Base-by-base conservation (phyloP, 345 rosid genomes). In the Tarenaya hassleriana region DNA sequence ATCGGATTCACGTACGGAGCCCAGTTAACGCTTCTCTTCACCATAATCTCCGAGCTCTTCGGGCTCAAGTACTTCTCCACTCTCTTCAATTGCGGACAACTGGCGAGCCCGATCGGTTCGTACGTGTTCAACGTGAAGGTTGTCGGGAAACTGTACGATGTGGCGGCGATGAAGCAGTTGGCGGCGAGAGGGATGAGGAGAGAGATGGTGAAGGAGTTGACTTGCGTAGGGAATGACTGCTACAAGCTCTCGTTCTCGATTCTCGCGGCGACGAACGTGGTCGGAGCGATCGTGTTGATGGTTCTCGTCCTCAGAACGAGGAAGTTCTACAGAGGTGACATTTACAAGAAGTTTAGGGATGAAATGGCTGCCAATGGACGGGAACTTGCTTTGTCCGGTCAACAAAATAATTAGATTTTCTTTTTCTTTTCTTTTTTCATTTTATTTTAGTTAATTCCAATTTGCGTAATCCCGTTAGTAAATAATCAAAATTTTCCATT, bases 51-150 rank as follows among this genome's bases (percentile, higher is more conserved):
- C 0, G 88, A 81, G 41, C 41, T 81, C 1, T 81, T 81, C 40
- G 88, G 88, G 8, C 79, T 81, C 11, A 81, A 81, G 49, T 81
- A 81, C 56, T 81, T 78, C 53, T 76, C 88, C 2, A 81, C 88
- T 1, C 39, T 81, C 13, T 76, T 69, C 67, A 81, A 78, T 58
- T 81, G 75, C 16, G 88, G 88, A 10, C 35, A 70, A 0, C 73
- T 69, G 54, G 92, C 88, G 0, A 80, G 84, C 56, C 92, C 92
- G 0, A 37, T 83, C 10, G 92, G 92, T 3, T 67, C 66, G 1
- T 83, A 83, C 43, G 10, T 83, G 43, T 77, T 83, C 8, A 78
- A 55, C 32, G 92, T 83, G 19, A 61, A 43, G 31, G 75, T 80
- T 5, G 55, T 82, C 0, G 92, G 88, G 7, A 43, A 80, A 39